Evolutionary conservation across 192 early-diverging fungal genomes (phyloP), one percentile per base, ranked within the genome.

Genomic region (Backusella morwellensis): DNA sequence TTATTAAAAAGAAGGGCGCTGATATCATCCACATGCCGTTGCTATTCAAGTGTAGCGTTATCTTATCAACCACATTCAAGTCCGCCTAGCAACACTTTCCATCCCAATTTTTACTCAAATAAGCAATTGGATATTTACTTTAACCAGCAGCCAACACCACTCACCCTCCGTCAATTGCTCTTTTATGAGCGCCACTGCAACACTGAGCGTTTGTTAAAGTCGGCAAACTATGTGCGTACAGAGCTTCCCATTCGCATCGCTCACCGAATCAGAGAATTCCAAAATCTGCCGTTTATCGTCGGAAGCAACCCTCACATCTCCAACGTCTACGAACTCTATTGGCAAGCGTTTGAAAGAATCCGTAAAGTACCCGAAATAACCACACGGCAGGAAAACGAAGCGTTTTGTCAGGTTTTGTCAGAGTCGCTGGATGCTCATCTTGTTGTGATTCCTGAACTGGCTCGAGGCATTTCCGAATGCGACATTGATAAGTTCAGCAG

Each of bases 181-280:
- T 89, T 97, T 63, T 97, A 97, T 85, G 97, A 96, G 34, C 88
- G 96, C 50, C 92, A 95, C 75, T 84, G 96, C 81, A 95, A 92
- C 3, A 88, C 88, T 38, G 94, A 97, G 50, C 92, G 94, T 77
- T 86, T 99, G 15, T 56, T 99, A 1, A 87, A 91, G 34, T 93
- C 92, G 29, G 94, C 95, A 17, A 99, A 99, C 84, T 97, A 97
- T 87, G 93, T 96, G 47, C 86, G 96, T 32, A 83, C 86, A 34
- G 97, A 99, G 82, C 85, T 99, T 26, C 93, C 97, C 2, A 91
- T 99, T 6, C 87, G 97, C 35, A 81, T 99, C 21, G 95, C 97
- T n/a, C 95, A 97, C 81, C 86, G 97, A 14, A 97, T 99, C 80
- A 89, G 93, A 63, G 93, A 93, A 78, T 97, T 98, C 76, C 97